phyloP scores from a whole-genome alignment of 768 basidiomycete genomes.

The Hygrocybe punicea region DNA sequence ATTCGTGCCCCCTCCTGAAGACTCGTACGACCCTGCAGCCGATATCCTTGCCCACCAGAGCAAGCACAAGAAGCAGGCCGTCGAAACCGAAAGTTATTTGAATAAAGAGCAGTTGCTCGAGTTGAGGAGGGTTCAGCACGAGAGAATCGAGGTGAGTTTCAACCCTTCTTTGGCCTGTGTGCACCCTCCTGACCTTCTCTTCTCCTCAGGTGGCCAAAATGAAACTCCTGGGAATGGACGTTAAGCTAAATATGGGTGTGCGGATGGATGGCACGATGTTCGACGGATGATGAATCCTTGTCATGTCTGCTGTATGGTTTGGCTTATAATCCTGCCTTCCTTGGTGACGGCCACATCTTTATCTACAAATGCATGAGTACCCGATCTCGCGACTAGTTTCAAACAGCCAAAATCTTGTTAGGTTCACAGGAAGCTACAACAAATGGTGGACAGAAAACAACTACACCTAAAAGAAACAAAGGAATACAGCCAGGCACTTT shows the following conservation, averaged over 20 bases:
- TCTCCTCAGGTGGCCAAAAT: slow-evolving; percentile 64
- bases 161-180: not conserved
- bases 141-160: slow-evolving; percentile 67
- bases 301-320: no score
- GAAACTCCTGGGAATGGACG: slow-evolving; percentile 85
- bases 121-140: slow-evolving; percentile 77
- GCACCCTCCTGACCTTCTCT: not conserved
- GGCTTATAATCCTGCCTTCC: no score
- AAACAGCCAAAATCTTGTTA: no score
- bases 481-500: no score
- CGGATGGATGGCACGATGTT: slow-evolving; percentile 76
- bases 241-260: slow-evolving; percentile 81
- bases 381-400: no score
- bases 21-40: slow-evolving; percentile 76
- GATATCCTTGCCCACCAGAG: slow-evolving; percentile 76
- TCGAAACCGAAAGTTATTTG: slow-evolving; percentile 72
- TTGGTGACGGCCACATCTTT: no score
- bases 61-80: slow-evolving; percentile 63
- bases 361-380: no score
- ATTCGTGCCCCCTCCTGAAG: slow-evolving; percentile 66
- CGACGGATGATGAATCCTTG: slow-evolving; percentile 42
- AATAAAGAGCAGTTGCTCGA: slow-evolving; percentile 78
- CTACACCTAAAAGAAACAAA: no score
- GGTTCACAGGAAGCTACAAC: no score
- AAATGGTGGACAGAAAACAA: no score